Evolutionary conservation across 345 rosid genomes (phyloP).

Genomic region (Eucalyptus cloeziana): DNA sequence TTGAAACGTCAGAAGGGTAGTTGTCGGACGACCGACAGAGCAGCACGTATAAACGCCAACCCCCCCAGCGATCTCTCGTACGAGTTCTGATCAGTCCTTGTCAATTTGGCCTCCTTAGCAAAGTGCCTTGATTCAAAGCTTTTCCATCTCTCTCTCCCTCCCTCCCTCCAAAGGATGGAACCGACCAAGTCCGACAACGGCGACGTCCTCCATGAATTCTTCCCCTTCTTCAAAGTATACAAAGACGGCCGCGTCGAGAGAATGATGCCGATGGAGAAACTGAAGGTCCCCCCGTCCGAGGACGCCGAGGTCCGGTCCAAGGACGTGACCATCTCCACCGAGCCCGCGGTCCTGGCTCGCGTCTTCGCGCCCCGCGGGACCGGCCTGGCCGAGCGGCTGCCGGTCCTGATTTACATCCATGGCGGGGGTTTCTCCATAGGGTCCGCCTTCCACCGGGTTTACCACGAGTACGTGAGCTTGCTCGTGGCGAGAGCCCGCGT

Average conservation of each 20-base stretch:
- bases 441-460: conserved; percentile 15
- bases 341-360: conserved; percentile 6
- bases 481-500: conserved; percentile 13
- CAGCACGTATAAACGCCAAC: background rate
- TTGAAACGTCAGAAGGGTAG: background rate
- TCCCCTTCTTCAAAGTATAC: background rate
- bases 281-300: background rate
- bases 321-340: conserved; percentile 15
- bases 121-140: background rate
- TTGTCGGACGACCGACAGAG: background rate
- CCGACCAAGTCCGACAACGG: background rate
- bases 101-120: background rate
- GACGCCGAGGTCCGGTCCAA: conserved; percentile 9
- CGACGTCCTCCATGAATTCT: background rate
- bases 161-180: background rate
- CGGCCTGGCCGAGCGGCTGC: background rate
- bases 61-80: background rate
- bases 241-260: background rate
- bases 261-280: background rate
- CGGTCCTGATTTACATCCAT: conserved; percentile 8
- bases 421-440: conserved; percentile 39
- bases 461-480: conserved; percentile 6
- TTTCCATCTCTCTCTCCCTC: background rate
- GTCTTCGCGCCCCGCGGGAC: conserved; percentile 11
- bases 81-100: background rate